Evolutionary conservation across 345 rosid genomes (phyloP).

Genomic region (Punica granatum): DNA sequence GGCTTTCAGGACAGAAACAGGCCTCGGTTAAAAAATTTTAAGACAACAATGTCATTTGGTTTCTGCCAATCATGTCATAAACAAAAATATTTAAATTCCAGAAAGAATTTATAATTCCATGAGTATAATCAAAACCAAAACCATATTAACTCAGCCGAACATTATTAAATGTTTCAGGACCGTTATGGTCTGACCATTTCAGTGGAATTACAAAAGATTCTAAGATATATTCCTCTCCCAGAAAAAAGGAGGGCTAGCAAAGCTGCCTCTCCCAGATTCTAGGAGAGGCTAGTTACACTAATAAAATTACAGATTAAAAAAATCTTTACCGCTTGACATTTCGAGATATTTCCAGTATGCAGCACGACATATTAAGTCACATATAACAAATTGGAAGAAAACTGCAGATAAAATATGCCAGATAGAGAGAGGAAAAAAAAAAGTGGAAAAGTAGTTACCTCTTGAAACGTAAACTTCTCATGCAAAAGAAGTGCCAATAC

Average conservation of each 20-base stretch:
- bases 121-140: background rate
- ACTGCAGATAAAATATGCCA: background rate
- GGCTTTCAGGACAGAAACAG: background rate
- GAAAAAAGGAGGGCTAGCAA: background rate
- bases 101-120: background rate
- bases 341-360: background rate
- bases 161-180: background rate
- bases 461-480: slow-evolving; percentile 72
- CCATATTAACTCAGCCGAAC: background rate
- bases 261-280: background rate
- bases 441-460: slow-evolving; percentile 38
- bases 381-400: background rate
- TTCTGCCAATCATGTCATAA: background rate
- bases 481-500: slow-evolving; percentile 52
- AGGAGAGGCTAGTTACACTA: no score
- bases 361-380: background rate
- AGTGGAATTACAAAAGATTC: background rate
- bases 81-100: background rate
- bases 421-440: background rate
- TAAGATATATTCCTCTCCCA: background rate
- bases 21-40: background rate
- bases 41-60: background rate
- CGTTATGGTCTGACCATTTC: background rate
- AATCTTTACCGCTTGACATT: no score
- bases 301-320: no score